These are phyloP conservation scores for Nothomitra cinnamomea DNA, from an alignment of 2,329 filamentous ascomycete species.

Conservation along the genomic window DNA sequence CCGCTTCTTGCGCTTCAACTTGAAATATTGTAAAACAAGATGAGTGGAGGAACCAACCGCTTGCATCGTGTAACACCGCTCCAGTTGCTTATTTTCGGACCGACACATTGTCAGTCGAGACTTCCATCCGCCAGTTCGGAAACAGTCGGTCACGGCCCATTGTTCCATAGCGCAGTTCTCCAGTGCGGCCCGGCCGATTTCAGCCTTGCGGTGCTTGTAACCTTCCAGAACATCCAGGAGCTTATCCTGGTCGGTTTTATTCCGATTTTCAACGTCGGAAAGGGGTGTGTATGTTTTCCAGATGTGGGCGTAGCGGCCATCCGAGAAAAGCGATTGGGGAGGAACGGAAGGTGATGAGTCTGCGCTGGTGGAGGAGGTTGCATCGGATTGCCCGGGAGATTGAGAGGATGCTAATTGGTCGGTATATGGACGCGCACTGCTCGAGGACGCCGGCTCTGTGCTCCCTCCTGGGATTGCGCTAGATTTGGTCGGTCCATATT, in stretches of 20 bases:
- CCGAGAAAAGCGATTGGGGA: conserved; percentile 42
- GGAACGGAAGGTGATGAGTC: conserved; percentile 22
- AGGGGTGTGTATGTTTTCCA: conserved; percentile 84
- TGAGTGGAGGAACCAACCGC: conserved; percentile 34
- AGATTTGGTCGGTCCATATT: conserved; percentile 31
- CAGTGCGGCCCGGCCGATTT: conserved; percentile 64
- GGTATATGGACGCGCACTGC: neutral
- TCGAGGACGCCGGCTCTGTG: too few relatives aligned
- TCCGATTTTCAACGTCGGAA: conserved; percentile 47
- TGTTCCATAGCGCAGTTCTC: conserved; percentile 91
- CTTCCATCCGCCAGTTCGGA: conserved; percentile 49
- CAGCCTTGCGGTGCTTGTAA: conserved; percentile 65
- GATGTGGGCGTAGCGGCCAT: conserved; percentile 65
- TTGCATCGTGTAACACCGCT: conserved; percentile 81
- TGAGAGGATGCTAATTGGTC: conserved; percentile 6
- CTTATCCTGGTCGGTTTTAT: conserved; percentile 62
- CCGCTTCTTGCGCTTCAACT: neutral
- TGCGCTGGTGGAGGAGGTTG: conserved; percentile 13
- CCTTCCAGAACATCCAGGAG: conserved; percentile 63
- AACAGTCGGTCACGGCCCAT: conserved; percentile 67
- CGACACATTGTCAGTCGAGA: conserved; percentile 67
- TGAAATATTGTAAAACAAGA: neutral
- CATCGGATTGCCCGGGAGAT: conserved; percentile 7
- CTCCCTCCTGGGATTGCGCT: neutral
- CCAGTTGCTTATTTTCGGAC: conserved; percentile 58